phyloP scores from a whole-genome alignment of 352 stramenopile species.

The Globisporangium cederbergense region DNA sequence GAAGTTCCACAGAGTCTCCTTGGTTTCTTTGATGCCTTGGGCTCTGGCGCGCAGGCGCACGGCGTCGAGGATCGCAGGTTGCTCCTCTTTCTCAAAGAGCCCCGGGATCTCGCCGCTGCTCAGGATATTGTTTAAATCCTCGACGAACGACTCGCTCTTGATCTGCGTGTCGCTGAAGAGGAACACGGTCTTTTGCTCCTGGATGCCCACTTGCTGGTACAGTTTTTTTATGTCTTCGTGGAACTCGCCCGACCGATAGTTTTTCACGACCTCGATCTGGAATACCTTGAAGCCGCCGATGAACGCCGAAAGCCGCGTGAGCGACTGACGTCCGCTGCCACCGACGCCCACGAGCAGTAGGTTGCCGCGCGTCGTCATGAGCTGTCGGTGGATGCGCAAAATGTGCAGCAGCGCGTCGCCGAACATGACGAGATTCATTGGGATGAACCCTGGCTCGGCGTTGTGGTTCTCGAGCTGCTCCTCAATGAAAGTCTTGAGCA shows the following conservation, averaged over 20 bases:
- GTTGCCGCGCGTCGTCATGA: constrained; percentile 88
- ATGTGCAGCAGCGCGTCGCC: constrained; percentile 90
- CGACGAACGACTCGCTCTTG: constrained; percentile 91
- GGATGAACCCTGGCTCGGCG: constrained; percentile 80
- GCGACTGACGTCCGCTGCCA: constrained; percentile 86
- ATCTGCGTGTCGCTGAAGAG: constrained; percentile 94
- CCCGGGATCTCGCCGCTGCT: constrained; percentile 90
- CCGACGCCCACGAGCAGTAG: constrained; percentile 91
- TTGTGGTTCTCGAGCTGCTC: constrained; percentile 92
- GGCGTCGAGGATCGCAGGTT: constrained; percentile 80
- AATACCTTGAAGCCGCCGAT: constrained; percentile 89
- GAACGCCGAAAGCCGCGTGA: constrained; percentile 87
- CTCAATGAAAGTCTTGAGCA: constrained; percentile 87
- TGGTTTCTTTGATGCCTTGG: constrained; percentile 84
- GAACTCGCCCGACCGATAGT: constrained; percentile 90
- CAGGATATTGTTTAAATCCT: constrained; percentile 93
- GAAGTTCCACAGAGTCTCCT: constrained; percentile 90
- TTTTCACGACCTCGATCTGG: constrained; percentile 94
- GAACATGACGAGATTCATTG: constrained; percentile 91
- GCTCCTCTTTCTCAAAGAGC: constrained; percentile 91
- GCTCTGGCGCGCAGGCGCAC: constrained; percentile 62
- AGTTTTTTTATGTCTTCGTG: constrained; percentile 93
- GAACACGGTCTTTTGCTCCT: constrained; percentile 88
- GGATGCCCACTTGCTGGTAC: constrained; percentile 71
- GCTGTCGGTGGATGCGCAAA: constrained; percentile 86